These are phyloP conservation scores for Sphaerulina vaccinii DNA, from an alignment of 2,329 filamentous ascomycete genomes.

Conservation along the genomic window DNA sequence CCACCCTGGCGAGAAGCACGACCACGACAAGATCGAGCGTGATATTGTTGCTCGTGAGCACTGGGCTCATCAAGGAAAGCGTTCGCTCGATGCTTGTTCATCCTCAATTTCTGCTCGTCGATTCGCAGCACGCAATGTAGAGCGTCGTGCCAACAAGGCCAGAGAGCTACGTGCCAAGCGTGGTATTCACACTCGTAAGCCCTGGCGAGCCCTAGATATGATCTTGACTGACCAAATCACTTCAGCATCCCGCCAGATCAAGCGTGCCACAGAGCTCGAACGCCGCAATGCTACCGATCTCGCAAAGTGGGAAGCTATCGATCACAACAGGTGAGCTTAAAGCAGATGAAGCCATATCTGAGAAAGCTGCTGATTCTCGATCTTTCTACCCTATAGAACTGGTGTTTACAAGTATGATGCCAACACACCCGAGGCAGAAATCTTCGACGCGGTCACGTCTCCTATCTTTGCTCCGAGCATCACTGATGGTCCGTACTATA, in stretches of 20 bases:
- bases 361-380: too few species aligned
- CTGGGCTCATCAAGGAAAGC: constrained; percentile 20
- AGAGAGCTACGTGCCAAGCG: constrained; percentile 18
- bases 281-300: constrained; percentile 22
- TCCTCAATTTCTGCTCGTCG: constrained; percentile 13
- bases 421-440: constrained; percentile 26
- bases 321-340: too few species aligned
- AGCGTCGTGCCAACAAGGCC: constrained; percentile 18
- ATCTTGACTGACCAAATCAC: not conserved
- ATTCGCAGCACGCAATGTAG: constrained; percentile 15
- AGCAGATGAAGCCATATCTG: too few species aligned
- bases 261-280: constrained; percentile 20
- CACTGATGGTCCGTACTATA: constrained; percentile 32
- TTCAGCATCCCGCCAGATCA: constrained; percentile 13
- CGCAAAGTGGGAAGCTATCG: constrained; percentile 36
- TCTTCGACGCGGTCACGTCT: constrained; percentile 27
- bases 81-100: constrained; percentile 20
- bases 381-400: too few species aligned
- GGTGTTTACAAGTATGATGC: constrained; percentile 30
- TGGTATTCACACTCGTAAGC: constrained; percentile 12
- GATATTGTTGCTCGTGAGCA: constrained; percentile 34
- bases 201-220: not conserved
- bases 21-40: constrained; percentile 33
- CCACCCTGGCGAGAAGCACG: constrained; percentile 39
- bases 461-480: constrained; percentile 33